Base-by-base conservation (phyloP, 495 filamentous ascomycete species). In the Xylaria grammica region DNA sequence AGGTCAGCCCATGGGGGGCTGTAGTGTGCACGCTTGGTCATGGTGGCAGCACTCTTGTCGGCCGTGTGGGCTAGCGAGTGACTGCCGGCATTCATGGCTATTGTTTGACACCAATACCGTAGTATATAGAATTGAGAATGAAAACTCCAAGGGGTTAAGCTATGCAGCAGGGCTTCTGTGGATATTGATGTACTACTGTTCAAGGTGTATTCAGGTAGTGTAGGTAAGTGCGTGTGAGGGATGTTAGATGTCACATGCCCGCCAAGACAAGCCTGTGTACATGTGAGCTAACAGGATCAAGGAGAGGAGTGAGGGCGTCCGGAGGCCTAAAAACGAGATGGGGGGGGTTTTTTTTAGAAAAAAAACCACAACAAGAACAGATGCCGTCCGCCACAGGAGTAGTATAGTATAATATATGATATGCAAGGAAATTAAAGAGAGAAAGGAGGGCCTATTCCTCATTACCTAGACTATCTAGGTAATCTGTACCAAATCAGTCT, bases 1-100 rank as follows among this genome's bases (percentile, higher is more conserved):
- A 93, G 83, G 75, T 97, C 88, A 24, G 89, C 90, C 95, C 95
- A 99, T 76, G 95, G 95, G 38, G 95, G 95, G 42, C 88, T 90
- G 75, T 99, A 99, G 62, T 91, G 89, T 62, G 86, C 87, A 59
- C 78, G 69, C 60, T 74, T 82, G 26, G 76, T 67, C 45, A 83
- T 77, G 29, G 77, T 77, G 52, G 71, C 69, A 6, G 65, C 63
- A 68, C 69, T 66, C 54, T 69, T 67, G 17, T 75, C 67, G 63
- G 64, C 64, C 59, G 61, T 67, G 32, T 63, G 66, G 64, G 58
- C 67, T 44, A 60, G 61, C 50, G 67, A 65, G 29, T 65, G 55
- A 58, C 69, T 67, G 42, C 59, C 64, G 62, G 62, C 67, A 45
- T 74, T 69, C 72, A 74, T 74, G 22, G 45, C 29, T 50, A 64